These are phyloP conservation scores for Musa troglodytarum DNA, from an alignment of 176 grass and related monocot genomes.

Conservation along the genomic window DNA sequence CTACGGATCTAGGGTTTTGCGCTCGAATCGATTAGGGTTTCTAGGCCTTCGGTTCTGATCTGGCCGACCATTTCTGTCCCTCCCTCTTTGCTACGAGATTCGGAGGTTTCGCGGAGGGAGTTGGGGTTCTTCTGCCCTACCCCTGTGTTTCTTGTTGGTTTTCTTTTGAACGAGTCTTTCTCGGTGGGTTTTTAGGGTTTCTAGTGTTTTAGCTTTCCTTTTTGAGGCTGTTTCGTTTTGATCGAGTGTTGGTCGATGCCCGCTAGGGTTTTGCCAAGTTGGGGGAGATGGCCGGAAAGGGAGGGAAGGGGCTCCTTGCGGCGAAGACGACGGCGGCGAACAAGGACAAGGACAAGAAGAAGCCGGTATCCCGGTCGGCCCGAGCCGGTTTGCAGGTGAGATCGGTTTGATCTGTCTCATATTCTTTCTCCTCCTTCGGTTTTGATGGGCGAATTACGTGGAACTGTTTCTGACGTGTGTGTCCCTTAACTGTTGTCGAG, in stretches of 20 bases:
- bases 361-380: slow-evolving; percentile 14
- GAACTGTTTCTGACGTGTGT: too few species aligned
- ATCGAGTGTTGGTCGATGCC: background rate
- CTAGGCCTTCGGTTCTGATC: background rate
- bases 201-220: too few species aligned
- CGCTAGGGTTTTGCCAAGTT: background rate
- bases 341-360: slow-evolving; percentile 24
- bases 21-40: background rate
- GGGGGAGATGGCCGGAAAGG: slow-evolving; percentile 17
- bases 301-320: slow-evolving; percentile 18
- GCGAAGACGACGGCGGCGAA: slow-evolving; percentile 23
- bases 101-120: background rate
- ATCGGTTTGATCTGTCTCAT: background rate
- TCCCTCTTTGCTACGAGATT: too few species aligned
- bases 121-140: background rate
- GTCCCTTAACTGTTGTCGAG: too few species aligned
- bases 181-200: background rate
- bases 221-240: background rate
- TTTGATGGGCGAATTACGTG: background rate
- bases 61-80: background rate
- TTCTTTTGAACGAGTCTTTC: background rate
- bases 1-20: background rate
- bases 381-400: slow-evolving; percentile 21
- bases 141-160: background rate
- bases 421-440: background rate